Evolutionary conservation across 176 grass and related monocot genomes (phyloP), one percentile per base, ranked within the genome.

Genomic region (Poa pratensis): DNA sequence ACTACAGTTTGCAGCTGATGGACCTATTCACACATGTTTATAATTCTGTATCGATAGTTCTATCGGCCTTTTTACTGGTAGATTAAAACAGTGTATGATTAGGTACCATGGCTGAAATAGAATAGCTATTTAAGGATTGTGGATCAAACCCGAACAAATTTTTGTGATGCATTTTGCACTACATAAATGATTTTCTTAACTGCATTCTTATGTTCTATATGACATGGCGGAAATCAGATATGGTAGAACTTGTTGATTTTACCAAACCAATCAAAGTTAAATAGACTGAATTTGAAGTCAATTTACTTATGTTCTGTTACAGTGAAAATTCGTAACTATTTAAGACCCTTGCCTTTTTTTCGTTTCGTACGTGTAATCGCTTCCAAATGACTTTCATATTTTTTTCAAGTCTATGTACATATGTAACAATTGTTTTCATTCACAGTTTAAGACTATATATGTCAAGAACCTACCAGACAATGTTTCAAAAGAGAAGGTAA

Each of bases 391-490:
- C n/a, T 39, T 1, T 18, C 1, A 4, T 78, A 0, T 10, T 62
- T 80, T 19, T 13, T 78, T 66, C 32, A 14, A 37, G 9, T 46
- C 9, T 64, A n/a, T n/a, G 59, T 73, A 64, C 59, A 78, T 82
- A 32, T 78, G n/a, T 27, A 3, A 58, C 6, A 74, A 20, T 22
- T 32, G 18, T 67, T 80, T 67, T 26, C 15, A 27, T 75, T 54
- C 3, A 2, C 87, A 99, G 93, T 93, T 99, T 40, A 99, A 99
- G 78, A 94, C 93, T 60, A 88, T 98, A 81, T 98, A 98, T 72
- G 87, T 98, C 87, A 98, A 96, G 86, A 98, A 98, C 82, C 80
- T 98, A 26, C 96, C 96, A 26, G 96, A 99, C 76, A 87, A 95
- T 89, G 90, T 77, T 77, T 91, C 85, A 8, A 91, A 93, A 80